Evolutionary conservation across 1,284 basidiomycete species (phyloP).

Genomic region (Tranzscheliella williamsii): DNA sequence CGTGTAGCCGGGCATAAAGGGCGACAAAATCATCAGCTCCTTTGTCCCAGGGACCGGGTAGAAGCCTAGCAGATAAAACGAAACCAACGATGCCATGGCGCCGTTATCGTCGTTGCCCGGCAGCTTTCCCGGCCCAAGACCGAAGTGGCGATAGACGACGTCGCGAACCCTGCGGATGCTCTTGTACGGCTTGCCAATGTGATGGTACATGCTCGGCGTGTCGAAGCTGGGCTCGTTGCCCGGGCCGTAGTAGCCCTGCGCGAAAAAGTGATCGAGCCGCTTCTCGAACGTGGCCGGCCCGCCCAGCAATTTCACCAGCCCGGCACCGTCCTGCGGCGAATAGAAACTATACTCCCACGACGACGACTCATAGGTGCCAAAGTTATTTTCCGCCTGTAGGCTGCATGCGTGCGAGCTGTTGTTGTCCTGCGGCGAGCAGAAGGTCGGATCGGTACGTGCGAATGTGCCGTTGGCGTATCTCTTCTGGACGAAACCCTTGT

Average conservation of each 20-base stretch:
- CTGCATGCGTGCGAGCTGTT: slow-evolving; percentile 32
- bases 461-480: slow-evolving; percentile 45
- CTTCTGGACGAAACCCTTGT: slow-evolving; percentile 43
- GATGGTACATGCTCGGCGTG: slow-evolving; percentile 43
- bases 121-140: slow-evolving; percentile 23
- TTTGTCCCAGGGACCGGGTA: slow-evolving; percentile 66
- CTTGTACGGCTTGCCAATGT: slow-evolving; percentile 26
- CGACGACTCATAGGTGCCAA: slow-evolving; percentile 44
- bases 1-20: slow-evolving; percentile 45
- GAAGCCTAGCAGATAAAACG: slow-evolving; percentile 68
- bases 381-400: slow-evolving; percentile 45
- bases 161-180: slow-evolving; percentile 33
- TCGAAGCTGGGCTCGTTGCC: slow-evolving; percentile 55
- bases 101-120: slow-evolving; percentile 67
- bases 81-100: slow-evolving; percentile 72
- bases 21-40: slow-evolving; percentile 48
- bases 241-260: slow-evolving; percentile 34
- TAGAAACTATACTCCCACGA: slow-evolving; percentile 52
- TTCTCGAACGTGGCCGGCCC: slow-evolving; percentile 35
- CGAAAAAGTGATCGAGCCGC: slow-evolving; percentile 50
- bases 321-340: slow-evolving; percentile 46
- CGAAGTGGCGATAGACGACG: slow-evolving; percentile 42
- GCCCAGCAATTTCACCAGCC: slow-evolving; percentile 45
- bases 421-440: slow-evolving; percentile 44
- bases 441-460: slow-evolving; percentile 31